phyloP scores from a whole-genome alignment of 1,284 basidiomycete species.

The Papiliotrema fonsecae region DNA sequence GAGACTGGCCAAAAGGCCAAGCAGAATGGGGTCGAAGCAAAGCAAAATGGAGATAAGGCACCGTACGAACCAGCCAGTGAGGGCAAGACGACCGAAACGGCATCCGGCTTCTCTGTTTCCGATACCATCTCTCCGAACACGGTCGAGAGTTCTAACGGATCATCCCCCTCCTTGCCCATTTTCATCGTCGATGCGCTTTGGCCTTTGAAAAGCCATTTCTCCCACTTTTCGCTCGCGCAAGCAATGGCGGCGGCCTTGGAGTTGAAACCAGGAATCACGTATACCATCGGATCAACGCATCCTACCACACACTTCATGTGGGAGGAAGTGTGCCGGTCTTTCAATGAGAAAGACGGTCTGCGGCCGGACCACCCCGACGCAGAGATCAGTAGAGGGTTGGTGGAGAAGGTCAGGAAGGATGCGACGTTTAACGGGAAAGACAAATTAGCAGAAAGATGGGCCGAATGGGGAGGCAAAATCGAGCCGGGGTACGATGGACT shows the following conservation, averaged over 20 bases:
- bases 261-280: conserved; percentile 37
- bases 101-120: background rate
- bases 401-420: conserved; percentile 3
- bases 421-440: conserved; percentile 5
- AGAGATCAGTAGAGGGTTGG: background rate
- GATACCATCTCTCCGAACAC: too few species aligned
- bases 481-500: conserved; percentile 26
- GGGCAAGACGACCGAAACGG: background rate
- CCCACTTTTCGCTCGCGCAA: conserved; percentile 43
- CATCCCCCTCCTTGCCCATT: conserved; percentile 10
- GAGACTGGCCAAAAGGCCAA: background rate
- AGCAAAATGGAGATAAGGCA: background rate
- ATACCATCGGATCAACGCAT: conserved; percentile 44
- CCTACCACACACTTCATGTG: conserved; percentile 46
- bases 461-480: conserved; percentile 8
- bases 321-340: conserved; percentile 33
- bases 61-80: too few species aligned
- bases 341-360: conserved; percentile 2
- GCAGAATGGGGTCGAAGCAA: background rate
- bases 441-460: conserved; percentile 10
- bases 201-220: conserved; percentile 35
- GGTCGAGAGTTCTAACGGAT: too few species aligned
- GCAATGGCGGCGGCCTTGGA: conserved; percentile 36
- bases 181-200: conserved; percentile 47
- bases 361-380: conserved; percentile 8